These are phyloP conservation scores for Cinchona pubescens DNA, from an alignment of 257 asterid genomes.

Conservation along the genomic window DNA sequence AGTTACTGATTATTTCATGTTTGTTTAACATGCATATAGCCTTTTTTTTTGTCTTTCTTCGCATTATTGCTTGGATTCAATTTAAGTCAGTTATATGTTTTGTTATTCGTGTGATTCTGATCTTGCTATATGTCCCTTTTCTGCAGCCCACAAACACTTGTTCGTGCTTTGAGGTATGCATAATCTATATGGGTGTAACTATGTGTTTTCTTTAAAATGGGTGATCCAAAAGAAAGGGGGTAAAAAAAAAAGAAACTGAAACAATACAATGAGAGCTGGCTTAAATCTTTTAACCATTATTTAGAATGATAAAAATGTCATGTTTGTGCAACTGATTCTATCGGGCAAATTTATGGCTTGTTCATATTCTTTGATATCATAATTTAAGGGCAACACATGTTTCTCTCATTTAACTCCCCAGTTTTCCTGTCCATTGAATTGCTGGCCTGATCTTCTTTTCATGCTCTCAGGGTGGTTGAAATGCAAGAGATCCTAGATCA, in stretches of 20 bases:
- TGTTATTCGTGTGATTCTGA: no score
- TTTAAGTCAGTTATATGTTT: constrained; percentile 1
- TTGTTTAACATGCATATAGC: not conserved
- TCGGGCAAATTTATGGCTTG: constrained; percentile 2
- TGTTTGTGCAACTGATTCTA: not conserved
- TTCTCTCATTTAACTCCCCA: not conserved
- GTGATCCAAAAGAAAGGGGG: not conserved
- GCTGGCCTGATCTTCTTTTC: constrained; percentile 23
- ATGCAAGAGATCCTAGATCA: constrained; percentile 98
- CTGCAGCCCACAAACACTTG: constrained; percentile 95
- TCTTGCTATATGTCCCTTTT: constrained; percentile 25
- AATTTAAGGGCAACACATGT: not conserved
- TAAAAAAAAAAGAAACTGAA: not conserved
- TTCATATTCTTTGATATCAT: not conserved
- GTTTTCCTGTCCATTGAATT: constrained; percentile 20
- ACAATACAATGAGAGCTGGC: not conserved
- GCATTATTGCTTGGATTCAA: no score
- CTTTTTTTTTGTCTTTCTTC: not conserved
- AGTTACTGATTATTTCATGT: not conserved
- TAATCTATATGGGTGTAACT: not conserved
- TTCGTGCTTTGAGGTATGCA: constrained; percentile 93
- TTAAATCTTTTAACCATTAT: no score
- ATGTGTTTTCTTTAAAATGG: not conserved
- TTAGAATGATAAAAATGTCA: not conserved
- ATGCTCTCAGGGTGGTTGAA: constrained; percentile 75